phyloP scores from a whole-genome alignment of 2,329 filamentous ascomycete genomes.

The Sarocladium strictum region DNA sequence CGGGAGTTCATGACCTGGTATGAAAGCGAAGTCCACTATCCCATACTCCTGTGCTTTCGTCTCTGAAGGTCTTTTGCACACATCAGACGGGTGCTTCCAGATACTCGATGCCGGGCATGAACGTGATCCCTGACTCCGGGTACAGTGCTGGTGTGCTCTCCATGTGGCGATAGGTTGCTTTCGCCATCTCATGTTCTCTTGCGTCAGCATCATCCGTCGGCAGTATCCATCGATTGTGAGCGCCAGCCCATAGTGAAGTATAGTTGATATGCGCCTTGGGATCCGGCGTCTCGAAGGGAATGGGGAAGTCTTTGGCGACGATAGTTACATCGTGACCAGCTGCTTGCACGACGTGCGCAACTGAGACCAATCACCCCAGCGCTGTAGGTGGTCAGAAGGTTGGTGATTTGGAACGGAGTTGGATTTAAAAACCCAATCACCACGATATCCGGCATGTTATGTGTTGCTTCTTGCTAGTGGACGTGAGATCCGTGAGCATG shows the following conservation, averaged over 20 bases:
- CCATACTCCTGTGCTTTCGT: conserved; percentile 15
- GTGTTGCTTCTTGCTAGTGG: background rate
- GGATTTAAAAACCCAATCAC: conserved; percentile 20
- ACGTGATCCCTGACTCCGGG: conserved; percentile 38
- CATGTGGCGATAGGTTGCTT: conserved; percentile 38
- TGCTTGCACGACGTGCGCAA: conserved; percentile 35
- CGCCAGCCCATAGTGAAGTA: conserved; percentile 46
- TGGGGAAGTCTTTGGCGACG: conserved; percentile 40
- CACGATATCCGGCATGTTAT: conserved; percentile 17
- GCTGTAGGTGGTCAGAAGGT: conserved; percentile 20
- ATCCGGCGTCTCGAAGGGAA: conserved; percentile 39
- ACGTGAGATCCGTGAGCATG: background rate
- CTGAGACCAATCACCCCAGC: conserved; percentile 44
- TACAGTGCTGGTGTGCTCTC: conserved; percentile 20
- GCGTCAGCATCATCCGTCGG: conserved; percentile 22
- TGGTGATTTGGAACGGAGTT: background rate
- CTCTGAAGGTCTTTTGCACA: conserved; percentile 28
- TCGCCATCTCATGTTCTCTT: conserved; percentile 37
- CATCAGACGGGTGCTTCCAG: conserved; percentile 33
- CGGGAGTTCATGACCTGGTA: conserved; percentile 29
- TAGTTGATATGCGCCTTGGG: conserved; percentile 36
- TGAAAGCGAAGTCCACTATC: conserved; percentile 30
- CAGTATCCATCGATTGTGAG: conserved; percentile 41
- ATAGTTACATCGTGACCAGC: conserved; percentile 34
- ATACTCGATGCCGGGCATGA: conserved; percentile 42